Conservation (phyloP, 1,284 basidiomycete genomes). For the Melampsora larici-populina region DNA sequence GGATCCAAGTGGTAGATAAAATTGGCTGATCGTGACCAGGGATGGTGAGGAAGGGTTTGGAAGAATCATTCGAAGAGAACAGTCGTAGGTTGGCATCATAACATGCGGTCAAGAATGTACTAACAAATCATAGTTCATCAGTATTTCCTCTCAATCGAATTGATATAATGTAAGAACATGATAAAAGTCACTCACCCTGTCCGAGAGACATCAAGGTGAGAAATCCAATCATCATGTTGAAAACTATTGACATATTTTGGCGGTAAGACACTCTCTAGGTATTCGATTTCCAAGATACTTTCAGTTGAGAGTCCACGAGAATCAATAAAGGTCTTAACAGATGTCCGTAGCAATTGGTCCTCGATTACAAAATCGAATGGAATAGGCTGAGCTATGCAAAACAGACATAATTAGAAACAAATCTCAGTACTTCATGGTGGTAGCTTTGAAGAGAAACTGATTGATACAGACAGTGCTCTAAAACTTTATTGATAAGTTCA, state of each 20-base stretch:
- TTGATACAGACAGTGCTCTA: conserved; percentile 62
- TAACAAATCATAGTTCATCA: conserved; percentile 28
- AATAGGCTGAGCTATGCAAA: conserved; percentile 58
- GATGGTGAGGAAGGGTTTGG: conserved; percentile 47
- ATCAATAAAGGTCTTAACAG: conserved; percentile 72
- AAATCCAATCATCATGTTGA: conserved; percentile 92
- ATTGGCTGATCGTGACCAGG: conserved; percentile 41
- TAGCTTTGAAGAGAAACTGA: conserved; percentile 45
- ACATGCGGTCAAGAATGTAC: conserved; percentile 52
- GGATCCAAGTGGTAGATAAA: conserved; percentile 27
- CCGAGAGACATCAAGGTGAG: conserved; percentile 68
- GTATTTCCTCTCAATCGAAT: neutral
- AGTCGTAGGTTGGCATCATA: conserved; percentile 53
- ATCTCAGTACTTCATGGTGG: neutral
- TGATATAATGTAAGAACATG: neutral
- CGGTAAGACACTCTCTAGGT: conserved; percentile 85
- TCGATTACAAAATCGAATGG: conserved; percentile 92
- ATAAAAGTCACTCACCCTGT: conserved; percentile 62
- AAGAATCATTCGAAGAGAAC: conserved; percentile 46
- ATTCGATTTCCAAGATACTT: conserved; percentile 68
- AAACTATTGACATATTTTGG: conserved; percentile 76
- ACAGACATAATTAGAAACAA: neutral
- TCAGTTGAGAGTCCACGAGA: conserved; percentile 27
- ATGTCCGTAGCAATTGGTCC: conserved; percentile 73
- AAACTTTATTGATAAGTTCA: conserved; percentile 91